A percentile compares a stretch with the other conserved stretches of the same genome.
These are phyloP conservation scores for Opeltia flavorubescens DNA, from an alignment of 495 filamentous ascomycete genomes.

Conservation along the genomic window DNA sequence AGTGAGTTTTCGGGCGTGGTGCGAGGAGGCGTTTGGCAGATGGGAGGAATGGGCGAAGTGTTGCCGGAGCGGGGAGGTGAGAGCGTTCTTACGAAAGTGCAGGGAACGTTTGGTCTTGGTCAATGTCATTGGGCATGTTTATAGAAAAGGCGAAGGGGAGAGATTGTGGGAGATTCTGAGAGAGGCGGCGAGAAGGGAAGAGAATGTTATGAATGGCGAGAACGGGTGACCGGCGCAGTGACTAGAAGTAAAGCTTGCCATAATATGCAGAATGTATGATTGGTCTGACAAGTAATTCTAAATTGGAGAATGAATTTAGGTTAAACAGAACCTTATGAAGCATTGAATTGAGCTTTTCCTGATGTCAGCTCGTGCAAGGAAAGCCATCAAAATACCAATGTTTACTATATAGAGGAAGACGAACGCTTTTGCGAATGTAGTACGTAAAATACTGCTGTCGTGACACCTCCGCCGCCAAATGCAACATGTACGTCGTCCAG, in stretches of 20 bases:
- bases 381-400: background rate
- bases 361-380: too few species aligned
- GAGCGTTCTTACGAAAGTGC: conserved; percentile 11
- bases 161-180: conserved; percentile 15
- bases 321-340: too few species aligned
- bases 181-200: conserved; percentile 1
- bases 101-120: conserved; percentile 10
- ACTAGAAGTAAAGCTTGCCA: background rate
- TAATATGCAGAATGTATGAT: background rate
- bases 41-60: conserved; percentile 89
- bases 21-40: conserved; percentile 89
- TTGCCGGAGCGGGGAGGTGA: conserved; percentile 37
- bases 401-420: too few species aligned
- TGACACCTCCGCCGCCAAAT: background rate
- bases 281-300: background rate
- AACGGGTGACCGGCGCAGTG: background rate
- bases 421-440: too few species aligned
- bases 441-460: too few species aligned
- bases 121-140: conserved; percentile 18
- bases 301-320: too few species aligned
- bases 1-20: conserved; percentile 88
- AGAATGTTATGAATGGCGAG: background rate
- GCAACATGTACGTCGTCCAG: background rate
- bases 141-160: conserved; percentile 9
- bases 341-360: too few species aligned